Base-by-base conservation (phyloP, 2,329 filamentous ascomycete genomes). In the Bretziella fagacearum region DNA sequence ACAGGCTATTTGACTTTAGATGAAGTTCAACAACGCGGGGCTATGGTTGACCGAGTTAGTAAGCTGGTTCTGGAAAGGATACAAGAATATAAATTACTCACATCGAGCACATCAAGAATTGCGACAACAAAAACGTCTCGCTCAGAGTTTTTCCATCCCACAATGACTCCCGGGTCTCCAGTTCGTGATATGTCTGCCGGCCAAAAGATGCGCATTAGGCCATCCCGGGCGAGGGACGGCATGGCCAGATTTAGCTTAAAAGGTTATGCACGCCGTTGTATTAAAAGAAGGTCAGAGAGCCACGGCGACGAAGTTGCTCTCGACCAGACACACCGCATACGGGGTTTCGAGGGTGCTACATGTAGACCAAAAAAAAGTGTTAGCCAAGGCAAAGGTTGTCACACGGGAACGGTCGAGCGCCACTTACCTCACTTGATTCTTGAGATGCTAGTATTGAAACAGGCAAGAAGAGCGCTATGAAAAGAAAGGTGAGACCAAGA, bases 121-220 rank as follows among this genome's bases (percentile, higher is more conserved):
- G 85, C 80, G 43, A 96, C 78, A 30, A 96, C 87, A 57, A 96
- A 82, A 40, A 96, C 69, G 63, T 98, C 91, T 45, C 86, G 68
- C 41, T 81, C 79, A 30, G 89, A 95, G 62, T 98, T 98, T 57
- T 82, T 78, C 85, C 89, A 98, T 58, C 91, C 91, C 40, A 98
- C 83, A 53, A 98, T 77, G 51, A 95, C 83, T 37, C 89, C 91
- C 35, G 84, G 76, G 49, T 74, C 70, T 55, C 77, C 74, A 47
- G 79, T 82, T 62, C 70, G 73, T 47, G 74, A 71, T 58, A 84
- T 77, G 65, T 93, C 87, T 58, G 82, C 82, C 57, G 91, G 93
- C 91, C 91, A 98, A 68, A 98, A 96, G 67, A 98, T 79, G 69
- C 91, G 85, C 79, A 96, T 85, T 69, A 96, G 71, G 59, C 84